Conservation (phyloP, 2,329 filamentous ascomycete species). For the Exserohilum turcica region DNA sequence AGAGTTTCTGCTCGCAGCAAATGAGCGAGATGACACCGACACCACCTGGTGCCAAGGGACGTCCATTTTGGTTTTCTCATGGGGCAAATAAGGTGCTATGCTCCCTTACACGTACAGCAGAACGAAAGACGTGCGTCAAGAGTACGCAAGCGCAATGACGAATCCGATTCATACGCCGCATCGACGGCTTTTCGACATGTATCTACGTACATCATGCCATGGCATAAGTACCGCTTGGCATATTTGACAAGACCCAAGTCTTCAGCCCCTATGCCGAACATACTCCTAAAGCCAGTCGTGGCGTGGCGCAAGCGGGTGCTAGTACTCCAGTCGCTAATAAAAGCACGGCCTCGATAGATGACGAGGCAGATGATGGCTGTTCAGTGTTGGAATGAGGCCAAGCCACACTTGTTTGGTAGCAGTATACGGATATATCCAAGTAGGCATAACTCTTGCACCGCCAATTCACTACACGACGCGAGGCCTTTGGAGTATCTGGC, state of each 20-base stretch:
- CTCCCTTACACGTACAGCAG: too few species aligned
- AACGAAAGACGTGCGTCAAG: constrained; percentile 25
- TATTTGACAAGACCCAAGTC: constrained; percentile 36
- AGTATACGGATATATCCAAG: too few species aligned
- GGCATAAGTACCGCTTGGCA: too few species aligned
- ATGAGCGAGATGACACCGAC: constrained; percentile 33
- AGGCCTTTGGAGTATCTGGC: too few species aligned
- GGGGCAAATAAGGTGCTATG: too few species aligned
- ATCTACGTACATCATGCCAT: constrained; percentile 46
- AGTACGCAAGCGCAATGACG: constrained; percentile 46
- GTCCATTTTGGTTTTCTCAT: constrained; percentile 36
- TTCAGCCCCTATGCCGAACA: constrained; percentile 45
- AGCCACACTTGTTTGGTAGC: too few species aligned
- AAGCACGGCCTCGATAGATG: constrained; percentile 11
- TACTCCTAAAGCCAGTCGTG: constrained; percentile 46
- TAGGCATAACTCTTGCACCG: too few species aligned
- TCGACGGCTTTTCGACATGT: constrained; percentile 56
- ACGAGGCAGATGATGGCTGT: too few species aligned
- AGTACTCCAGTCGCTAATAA: constrained; percentile 46
- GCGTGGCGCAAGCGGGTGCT: constrained; percentile 49
- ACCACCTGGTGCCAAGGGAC: constrained; percentile 33
- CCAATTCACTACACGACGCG: too few species aligned
- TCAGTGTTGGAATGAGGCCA: too few species aligned
- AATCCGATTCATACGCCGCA: constrained; percentile 56
- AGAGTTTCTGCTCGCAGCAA: constrained; percentile 30